Conservation (phyloP, 2,329 filamentous ascomycete genomes). For the Phyllosticta ampelicida region DNA sequence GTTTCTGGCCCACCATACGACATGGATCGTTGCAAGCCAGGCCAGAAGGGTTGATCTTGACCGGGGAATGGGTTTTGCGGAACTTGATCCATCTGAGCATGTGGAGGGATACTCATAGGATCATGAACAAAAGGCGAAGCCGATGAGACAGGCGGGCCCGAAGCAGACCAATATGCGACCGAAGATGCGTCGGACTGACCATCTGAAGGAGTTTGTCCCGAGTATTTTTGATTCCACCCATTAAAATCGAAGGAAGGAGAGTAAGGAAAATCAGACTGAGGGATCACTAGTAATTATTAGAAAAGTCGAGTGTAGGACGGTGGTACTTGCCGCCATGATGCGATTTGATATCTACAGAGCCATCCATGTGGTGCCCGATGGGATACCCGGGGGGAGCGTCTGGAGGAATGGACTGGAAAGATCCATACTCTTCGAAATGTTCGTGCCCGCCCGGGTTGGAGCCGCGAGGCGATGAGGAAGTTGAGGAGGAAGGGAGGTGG, state of each 20-base stretch:
- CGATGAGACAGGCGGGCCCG: slow-evolving; percentile 23
- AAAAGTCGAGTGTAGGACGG: not conserved
- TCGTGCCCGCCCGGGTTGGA: slow-evolving; percentile 18
- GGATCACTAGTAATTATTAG: slow-evolving; percentile 16
- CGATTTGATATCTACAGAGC: slow-evolving; percentile 17
- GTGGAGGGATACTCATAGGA: slow-evolving; percentile 19
- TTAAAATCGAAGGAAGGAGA: slow-evolving; percentile 14
- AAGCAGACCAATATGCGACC: slow-evolving; percentile 16
- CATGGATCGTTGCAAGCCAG: slow-evolving; percentile 26
- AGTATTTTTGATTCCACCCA: not conserved
- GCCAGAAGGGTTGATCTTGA: slow-evolving; percentile 21
- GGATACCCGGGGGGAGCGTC: slow-evolving; percentile 15
- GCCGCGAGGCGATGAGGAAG: slow-evolving; percentile 38
- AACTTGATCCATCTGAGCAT: slow-evolving; percentile 15
- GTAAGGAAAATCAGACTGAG: slow-evolving; percentile 26
- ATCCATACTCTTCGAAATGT: slow-evolving; percentile 21
- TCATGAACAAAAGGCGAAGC: slow-evolving; percentile 19
- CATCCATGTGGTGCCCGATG: slow-evolving; percentile 11
- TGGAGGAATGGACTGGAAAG: slow-evolving; percentile 11
- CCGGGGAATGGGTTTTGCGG: slow-evolving; percentile 25
- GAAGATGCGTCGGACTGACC: slow-evolving; percentile 4
- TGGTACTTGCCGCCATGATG: slow-evolving; percentile 22
- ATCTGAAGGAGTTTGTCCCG: slow-evolving; percentile 4
- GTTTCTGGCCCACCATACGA: slow-evolving; percentile 31
- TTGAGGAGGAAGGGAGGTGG: slow-evolving; percentile 34